Evolutionary conservation across 768 basidiomycete species (phyloP).

Genomic region (Amanita jacksonii): DNA sequence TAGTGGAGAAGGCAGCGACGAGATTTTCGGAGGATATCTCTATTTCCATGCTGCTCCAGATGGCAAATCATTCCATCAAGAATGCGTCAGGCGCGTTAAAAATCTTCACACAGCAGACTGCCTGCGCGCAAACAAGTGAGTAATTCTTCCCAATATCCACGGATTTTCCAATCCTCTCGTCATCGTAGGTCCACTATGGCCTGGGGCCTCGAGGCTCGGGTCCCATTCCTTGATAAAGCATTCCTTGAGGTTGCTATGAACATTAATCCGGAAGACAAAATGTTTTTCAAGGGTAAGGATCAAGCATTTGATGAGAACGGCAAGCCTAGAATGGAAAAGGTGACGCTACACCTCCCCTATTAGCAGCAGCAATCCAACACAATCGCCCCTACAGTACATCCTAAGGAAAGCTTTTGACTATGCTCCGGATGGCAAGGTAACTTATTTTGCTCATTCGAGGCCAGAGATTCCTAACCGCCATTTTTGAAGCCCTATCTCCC

Average conservation of each 20-base stretch:
- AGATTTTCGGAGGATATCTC: constrained; percentile 96
- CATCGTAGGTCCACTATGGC: constrained; percentile 87
- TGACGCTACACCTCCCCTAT: constrained; percentile 19
- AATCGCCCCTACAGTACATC: constrained; percentile 57
- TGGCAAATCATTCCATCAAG: constrained; percentile 83
- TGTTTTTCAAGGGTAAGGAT: constrained; percentile 71
- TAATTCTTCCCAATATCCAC: constrained; percentile 1
- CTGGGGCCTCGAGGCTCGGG: constrained; percentile 97
- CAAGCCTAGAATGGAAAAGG: constrained; percentile 92
- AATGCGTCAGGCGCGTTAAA: constrained; percentile 90
- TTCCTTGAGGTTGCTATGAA: constrained; percentile 95
- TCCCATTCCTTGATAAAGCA: constrained; percentile 95
- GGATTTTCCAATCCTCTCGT: background rate
- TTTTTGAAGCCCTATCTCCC: constrained; percentile 76
- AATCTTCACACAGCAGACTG: constrained; percentile 97
- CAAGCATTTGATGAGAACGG: constrained; percentile 82
- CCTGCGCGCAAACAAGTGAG: constrained; percentile 93
- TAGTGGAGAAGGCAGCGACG: constrained; percentile 95
- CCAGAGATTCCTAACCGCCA: background rate
- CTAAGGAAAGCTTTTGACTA: constrained; percentile 93
- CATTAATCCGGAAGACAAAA: constrained; percentile 78
- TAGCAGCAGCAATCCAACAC: constrained; percentile 7
- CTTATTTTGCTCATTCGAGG: background rate
- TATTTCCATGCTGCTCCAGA: constrained; percentile 99
- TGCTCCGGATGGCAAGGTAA: constrained; percentile 65